Conservation (phyloP, 2,329 filamentous ascomycete genomes). For the Chaetothyriales sp. region DNA sequence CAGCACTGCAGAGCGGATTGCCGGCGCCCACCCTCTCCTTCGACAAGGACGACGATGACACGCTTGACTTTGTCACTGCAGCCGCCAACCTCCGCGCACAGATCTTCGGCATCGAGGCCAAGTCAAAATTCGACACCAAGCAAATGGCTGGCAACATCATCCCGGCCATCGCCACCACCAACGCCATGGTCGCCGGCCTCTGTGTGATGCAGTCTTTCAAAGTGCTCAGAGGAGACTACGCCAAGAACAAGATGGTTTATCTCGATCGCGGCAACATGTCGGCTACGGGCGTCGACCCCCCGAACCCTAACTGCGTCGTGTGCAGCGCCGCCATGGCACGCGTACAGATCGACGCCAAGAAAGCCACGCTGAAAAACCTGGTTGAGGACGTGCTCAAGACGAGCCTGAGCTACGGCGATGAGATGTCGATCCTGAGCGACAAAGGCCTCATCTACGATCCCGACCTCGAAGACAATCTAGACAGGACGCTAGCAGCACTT, state of each 20-base stretch:
- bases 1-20: slow-evolving; percentile 31
- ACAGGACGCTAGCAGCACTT: slow-evolving; percentile 64
- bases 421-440: slow-evolving; percentile 65
- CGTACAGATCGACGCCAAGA: slow-evolving; percentile 53
- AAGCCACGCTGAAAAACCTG: slow-evolving; percentile 64
- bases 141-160: slow-evolving; percentile 99
- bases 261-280: slow-evolving; percentile 47
- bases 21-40: slow-evolving; percentile 58
- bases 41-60: slow-evolving; percentile 94
- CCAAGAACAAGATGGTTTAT: slow-evolving; percentile 70
- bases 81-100: slow-evolving; percentile 78
- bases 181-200: slow-evolving; percentile 85
- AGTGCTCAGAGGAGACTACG: slow-evolving; percentile 59
- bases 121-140: slow-evolving; percentile 93
- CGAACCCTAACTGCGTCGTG: slow-evolving; percentile 71
- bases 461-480: slow-evolving; percentile 74
- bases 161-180: slow-evolving; percentile 93
- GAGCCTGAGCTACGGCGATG: slow-evolving; percentile 64
- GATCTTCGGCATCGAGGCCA: slow-evolving; percentile 76
- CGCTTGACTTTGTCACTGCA: slow-evolving; percentile 83
- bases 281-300: slow-evolving; percentile 47
- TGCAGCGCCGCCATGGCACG: slow-evolving; percentile 62
- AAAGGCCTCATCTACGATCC: slow-evolving; percentile 73
- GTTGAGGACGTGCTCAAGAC: slow-evolving; percentile 59
- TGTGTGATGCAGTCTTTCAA: slow-evolving; percentile 91